phyloP scores from a whole-genome alignment of 345 rosid species.

The Excoecaria agallocha region DNA sequence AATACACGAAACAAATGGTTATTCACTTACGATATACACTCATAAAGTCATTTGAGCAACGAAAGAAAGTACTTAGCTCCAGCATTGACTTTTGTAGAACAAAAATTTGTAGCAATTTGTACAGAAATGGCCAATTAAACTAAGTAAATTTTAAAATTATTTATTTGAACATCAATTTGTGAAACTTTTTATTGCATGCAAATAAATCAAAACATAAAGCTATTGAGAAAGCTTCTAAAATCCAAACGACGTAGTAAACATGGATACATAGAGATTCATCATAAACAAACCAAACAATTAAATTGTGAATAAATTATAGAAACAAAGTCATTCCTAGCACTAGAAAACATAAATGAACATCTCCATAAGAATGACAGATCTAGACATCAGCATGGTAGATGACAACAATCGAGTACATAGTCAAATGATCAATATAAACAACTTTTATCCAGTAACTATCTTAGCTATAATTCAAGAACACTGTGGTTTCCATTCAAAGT shows the following conservation, averaged over 20 bases:
- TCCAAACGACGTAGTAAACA: background rate
- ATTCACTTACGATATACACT: slow-evolving; percentile 82
- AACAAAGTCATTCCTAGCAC: background rate
- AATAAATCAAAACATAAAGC: background rate
- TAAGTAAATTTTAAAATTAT: slow-evolving; percentile 6
- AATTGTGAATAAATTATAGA: background rate
- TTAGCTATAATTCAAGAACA: too few relatives aligned
- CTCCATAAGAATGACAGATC: too few relatives aligned
- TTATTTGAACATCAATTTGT: background rate
- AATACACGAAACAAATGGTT: background rate
- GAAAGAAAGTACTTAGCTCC: slow-evolving; percentile 76
- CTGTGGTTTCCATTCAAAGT: too few relatives aligned
- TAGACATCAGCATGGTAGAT: too few relatives aligned
- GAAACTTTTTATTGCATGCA: too few relatives aligned
- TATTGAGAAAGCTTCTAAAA: background rate
- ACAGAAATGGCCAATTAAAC: slow-evolving; percentile 19
- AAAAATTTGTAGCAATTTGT: slow-evolving; percentile 84
- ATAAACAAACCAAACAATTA: too few relatives aligned
- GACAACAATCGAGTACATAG: background rate
- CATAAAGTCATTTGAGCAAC: slow-evolving; percentile 83
- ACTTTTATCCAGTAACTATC: background rate
- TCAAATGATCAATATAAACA: background rate
- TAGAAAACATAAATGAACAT: too few relatives aligned
- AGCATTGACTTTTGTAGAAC: slow-evolving; percentile 74
- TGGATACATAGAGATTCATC: too few relatives aligned